Evolutionary conservation across 192 early-diverging fungal species (phyloP), one percentile per base, ranked within the genome.

Genomic region (Obelidium mucronatum): DNA sequence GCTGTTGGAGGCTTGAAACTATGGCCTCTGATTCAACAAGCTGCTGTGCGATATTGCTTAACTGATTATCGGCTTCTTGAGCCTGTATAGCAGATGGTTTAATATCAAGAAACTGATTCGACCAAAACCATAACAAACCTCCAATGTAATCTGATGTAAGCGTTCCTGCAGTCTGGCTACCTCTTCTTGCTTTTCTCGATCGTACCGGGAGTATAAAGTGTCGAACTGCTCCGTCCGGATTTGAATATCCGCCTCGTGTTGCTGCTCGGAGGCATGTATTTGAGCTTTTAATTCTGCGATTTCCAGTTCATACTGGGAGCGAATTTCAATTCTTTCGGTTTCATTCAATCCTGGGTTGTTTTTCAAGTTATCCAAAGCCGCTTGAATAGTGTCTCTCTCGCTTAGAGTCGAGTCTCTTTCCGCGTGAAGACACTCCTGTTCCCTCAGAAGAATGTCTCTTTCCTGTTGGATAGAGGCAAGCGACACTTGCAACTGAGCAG

Each of bases 111-210:
- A 28, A 64, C 22, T n/a, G 15, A 37, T 11, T 13, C 5, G 11
- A 64, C 0, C 24, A 39, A n/a, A 64, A 64, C 17, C 36, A 28
- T 60, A 35, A 40, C 62, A 35, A 40, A 51, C 48, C 66, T 42
- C 66, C 30, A 19, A 51, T 26, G 66, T 68, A 13, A 51, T 17
- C 30, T 68, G 40, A 13, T 68, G 40, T 15, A 64, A 0, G 8
- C 26, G 62, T n/a, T 51, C 44, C 44, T 68, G 17, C 30, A 39
- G 39, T 48, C 17, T 8, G 4, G 15, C 0, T 0, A 68, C 5
- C 30, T 68, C 66, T 31, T 51, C 19, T 15, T 51, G 37, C n/a
- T 68, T 68, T 13, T 64, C 62, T 13, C 13, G 6, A 19, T 64
- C 28, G n/a, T 28, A 22, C 26, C 37, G 62, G 6, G 62, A 24